Conservation (phyloP, 208 protist species). For the Leishmania lainsoni region DNA sequence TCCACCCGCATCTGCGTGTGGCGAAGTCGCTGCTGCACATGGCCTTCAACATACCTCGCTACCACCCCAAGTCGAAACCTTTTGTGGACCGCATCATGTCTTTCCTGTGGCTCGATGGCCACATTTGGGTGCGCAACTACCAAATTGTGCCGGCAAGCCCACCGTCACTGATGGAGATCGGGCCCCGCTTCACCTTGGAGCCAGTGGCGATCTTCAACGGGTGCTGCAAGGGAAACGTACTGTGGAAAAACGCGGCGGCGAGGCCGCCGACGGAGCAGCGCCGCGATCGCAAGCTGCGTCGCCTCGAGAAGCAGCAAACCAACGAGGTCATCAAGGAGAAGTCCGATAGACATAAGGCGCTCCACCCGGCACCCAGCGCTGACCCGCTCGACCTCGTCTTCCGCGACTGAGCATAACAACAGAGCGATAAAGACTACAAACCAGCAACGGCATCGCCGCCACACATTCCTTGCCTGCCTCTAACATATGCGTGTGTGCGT, state of each 20-base stretch:
- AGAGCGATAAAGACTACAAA: background rate
- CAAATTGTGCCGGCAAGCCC: slow-evolving; percentile 89
- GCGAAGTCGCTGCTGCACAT: slow-evolving; percentile 97
- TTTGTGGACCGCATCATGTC: slow-evolving; percentile 98
- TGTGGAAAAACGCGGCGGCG: slow-evolving; percentile 91
- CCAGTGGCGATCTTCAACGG: slow-evolving; percentile 95
- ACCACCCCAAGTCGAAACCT: slow-evolving; percentile 97
- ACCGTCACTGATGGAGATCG: slow-evolving; percentile 95
- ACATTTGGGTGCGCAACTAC: slow-evolving; percentile 99
- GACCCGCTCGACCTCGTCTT: slow-evolving; percentile 82
- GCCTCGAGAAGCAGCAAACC: slow-evolving; percentile 64
- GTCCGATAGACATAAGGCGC: slow-evolving; percentile 67
- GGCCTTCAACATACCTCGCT: slow-evolving; percentile 95
- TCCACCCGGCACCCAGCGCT: slow-evolving; percentile 57
- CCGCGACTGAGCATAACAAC: slow-evolving; percentile 25
- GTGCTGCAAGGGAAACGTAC: slow-evolving; percentile 92
- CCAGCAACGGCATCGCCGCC: slow-evolving; percentile 1
- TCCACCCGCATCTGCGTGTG: slow-evolving; percentile 87
- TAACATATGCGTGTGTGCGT: slow-evolving; percentile 11
- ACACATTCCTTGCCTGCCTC: background rate
- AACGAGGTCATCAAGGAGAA: slow-evolving; percentile 73
- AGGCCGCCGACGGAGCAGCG: slow-evolving; percentile 81
- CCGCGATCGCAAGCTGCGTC: slow-evolving; percentile 71
- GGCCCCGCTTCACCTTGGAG: slow-evolving; percentile 96
- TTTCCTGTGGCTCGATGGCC: slow-evolving; percentile 96